These are phyloP conservation scores for Saturnispora sanitii DNA, from an alignment of 805 yeast species.

Conservation along the genomic window DNA sequence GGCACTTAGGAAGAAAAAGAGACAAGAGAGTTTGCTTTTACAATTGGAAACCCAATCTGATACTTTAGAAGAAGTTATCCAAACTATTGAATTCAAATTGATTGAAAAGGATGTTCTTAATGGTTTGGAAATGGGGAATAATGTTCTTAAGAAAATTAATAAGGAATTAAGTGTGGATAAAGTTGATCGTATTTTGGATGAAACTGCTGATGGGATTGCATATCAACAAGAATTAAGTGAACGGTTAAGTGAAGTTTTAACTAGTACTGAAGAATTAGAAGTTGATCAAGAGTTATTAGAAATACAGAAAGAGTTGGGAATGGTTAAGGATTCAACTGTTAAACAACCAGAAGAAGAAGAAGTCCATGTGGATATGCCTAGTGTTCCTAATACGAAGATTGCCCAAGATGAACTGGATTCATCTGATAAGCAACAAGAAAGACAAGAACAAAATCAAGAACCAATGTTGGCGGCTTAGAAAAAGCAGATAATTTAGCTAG, in stretches of 20 bases:
- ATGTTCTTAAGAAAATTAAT: constrained; percentile 65
- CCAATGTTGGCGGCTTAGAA: constrained; percentile 5
- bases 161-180: constrained; percentile 66
- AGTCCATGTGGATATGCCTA: no score
- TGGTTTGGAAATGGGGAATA: constrained; percentile 75
- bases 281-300: constrained; percentile 53
- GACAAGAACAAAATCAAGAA: constrained; percentile 12
- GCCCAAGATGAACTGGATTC: constrained; percentile 6
- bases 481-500: no score
- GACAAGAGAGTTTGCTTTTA: constrained; percentile 62
- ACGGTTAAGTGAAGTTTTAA: constrained; percentile 35
- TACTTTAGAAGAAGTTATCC: constrained; percentile 67
- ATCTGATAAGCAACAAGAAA: constrained; percentile 16
- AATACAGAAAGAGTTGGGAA: constrained; percentile 38
- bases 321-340: constrained; percentile 2
- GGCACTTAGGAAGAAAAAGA: constrained; percentile 67
- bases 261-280: constrained; percentile 44
- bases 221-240: constrained; percentile 69
- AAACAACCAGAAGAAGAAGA: neutral
- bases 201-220: constrained; percentile 67
- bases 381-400: neutral
- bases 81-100: constrained; percentile 78
- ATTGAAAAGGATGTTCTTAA: constrained; percentile 77
- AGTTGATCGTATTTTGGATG: constrained; percentile 78
- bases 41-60: constrained; percentile 72